Evolutionary conservation across 768 basidiomycete genomes (phyloP), one percentile per base, ranked within the genome.

Genomic region (Lactarius tabidus): DNA sequence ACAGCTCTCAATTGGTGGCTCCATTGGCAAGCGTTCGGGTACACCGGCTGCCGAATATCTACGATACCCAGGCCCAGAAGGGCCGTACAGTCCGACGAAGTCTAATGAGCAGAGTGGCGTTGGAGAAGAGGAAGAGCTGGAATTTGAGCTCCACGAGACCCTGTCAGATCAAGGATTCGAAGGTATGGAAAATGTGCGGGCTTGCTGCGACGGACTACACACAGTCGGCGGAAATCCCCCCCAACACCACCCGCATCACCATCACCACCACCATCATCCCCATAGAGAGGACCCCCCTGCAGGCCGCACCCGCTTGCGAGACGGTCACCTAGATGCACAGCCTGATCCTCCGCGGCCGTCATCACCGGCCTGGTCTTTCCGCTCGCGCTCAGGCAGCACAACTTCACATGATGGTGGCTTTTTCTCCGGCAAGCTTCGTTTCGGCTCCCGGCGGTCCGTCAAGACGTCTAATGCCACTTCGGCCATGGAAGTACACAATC

Each of bases 11-110:
- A 77, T 83, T 26, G 73, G 74, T n/a, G 85, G 91, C 14, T 90
- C 91, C 3, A 79, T 91, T 43, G 84, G 89, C 69, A 96, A 96
- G 74, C 88, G 94, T 8, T 84, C 87, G 3, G 95, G 93, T 14
- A 98, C 95, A 10, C 91, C 94, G 1, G 96, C 96, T 0, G 85
- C 89, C 12, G 95, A 98, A 72, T 98, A 94, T 71, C 80, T 96
- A 45, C 85, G 90, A 29, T 90, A 90, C 85, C 84, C 84, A 26
- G 82, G 82, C 3, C 86, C 86, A 3, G 91, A 92, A 62, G 86
- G 85, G 64, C 89, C 89, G 0, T 86, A 88, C 70, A 93, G 89
- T 67, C 92, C 91, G 4, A 80, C 84, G 9, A 84, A 81, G 70
- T 90, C 88, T 6, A 77, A 70, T 57, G 77, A 77, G 60, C 74